Percentiles rank a stretch among this genome's conserved stretches.
Evolutionary conservation across 768 basidiomycete genomes (phyloP).

Genomic region (Rhizopogon salebrosus): DNA sequence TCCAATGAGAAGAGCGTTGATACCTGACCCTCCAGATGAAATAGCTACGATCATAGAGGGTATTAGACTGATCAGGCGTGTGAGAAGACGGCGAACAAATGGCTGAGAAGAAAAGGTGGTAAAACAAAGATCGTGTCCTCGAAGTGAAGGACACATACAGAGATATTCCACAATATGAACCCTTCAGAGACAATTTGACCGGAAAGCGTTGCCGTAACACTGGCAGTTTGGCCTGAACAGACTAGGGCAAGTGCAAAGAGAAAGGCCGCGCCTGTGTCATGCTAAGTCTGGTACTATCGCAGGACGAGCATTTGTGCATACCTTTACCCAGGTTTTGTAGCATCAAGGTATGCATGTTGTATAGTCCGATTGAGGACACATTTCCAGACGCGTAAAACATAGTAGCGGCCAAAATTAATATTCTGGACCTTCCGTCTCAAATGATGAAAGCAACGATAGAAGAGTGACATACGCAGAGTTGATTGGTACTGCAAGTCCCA

Average conservation of each 20-base stretch:
- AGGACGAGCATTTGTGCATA: slow-evolving; percentile 7
- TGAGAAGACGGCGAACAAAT: slow-evolving; percentile 36
- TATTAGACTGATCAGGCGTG: slow-evolving; percentile 39
- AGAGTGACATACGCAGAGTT: slow-evolving; percentile 30
- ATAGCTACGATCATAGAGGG: slow-evolving; percentile 40
- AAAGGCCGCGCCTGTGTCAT: slow-evolving; percentile 22
- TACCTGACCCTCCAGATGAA: slow-evolving; percentile 36
- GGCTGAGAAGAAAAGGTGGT: slow-evolving; percentile 12
- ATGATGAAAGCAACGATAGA: not conserved
- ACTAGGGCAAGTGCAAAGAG: slow-evolving; percentile 44
- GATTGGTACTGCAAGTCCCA: slow-evolving; percentile 44
- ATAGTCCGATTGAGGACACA: slow-evolving; percentile 32
- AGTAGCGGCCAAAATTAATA: slow-evolving; percentile 31
- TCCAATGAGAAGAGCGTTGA: slow-evolving; percentile 43
- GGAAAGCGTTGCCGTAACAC: slow-evolving; percentile 42
- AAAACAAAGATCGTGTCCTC: not conserved
- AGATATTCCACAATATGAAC: slow-evolving; percentile 43
- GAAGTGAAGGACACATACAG: slow-evolving; percentile 13
- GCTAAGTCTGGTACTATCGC: not conserved
- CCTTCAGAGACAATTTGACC: slow-evolving; percentile 48
- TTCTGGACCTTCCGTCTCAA: slow-evolving; percentile 14
- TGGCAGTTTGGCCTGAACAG: slow-evolving; percentile 44
- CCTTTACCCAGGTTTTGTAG: slow-evolving; percentile 33
- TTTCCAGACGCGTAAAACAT: slow-evolving; percentile 3
- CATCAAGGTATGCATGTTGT: slow-evolving; percentile 37